These are phyloP conservation scores for Mariannaea sp. DNA, from an alignment of 2,329 filamentous ascomycete genomes.

Conservation along the genomic window DNA sequence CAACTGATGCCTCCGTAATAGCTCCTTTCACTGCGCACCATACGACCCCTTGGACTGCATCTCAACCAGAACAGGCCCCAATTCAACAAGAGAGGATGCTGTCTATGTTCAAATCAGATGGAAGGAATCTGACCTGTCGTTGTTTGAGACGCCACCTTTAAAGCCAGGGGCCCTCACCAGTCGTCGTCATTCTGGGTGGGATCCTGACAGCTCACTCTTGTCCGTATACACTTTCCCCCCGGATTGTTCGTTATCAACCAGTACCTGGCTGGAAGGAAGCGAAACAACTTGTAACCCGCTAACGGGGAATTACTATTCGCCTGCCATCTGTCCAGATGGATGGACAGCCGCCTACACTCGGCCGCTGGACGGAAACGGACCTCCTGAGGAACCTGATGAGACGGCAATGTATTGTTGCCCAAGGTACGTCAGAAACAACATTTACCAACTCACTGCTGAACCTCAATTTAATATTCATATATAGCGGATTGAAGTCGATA, in stretches of 20 bases:
- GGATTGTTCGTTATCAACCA: neutral
- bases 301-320: neutral
- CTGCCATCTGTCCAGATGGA: slow-evolving; percentile 2
- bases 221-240: neutral
- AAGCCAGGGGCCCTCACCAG: neutral
- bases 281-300: neutral
- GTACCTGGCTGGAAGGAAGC: neutral
- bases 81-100: neutral
- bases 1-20: neutral
- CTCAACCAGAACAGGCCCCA: neutral
- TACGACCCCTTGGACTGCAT: neutral
- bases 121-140: neutral
- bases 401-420: slow-evolving; percentile 10
- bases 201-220: neutral
- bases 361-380: neutral
- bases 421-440: neutral
- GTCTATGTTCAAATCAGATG: neutral
- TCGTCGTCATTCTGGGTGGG: neutral
- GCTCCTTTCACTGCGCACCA: neutral
- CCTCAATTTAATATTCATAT: neutral
- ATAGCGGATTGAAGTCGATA: neutral
- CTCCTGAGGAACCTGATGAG: neutral
- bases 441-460: neutral
- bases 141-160: neutral
- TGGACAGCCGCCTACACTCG: slow-evolving; percentile 6